Evolutionary conservation across 768 basidiomycete genomes (phyloP), one percentile per base, ranked within the genome.

Genomic region (Naganishia vishniacii): DNA sequence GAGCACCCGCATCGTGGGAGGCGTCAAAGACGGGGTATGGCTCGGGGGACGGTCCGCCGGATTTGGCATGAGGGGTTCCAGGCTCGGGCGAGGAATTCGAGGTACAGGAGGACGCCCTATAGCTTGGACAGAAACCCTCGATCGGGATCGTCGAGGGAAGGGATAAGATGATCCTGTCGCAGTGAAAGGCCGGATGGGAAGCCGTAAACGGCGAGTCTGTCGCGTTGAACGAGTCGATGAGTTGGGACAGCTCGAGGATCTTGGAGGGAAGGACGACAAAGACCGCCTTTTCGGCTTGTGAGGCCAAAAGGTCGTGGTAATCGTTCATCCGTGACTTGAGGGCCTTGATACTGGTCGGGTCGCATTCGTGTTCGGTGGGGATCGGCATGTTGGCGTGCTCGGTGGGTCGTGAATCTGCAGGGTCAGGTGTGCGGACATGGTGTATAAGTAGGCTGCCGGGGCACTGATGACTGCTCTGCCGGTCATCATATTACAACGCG

Each of bases 11-110:
- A 42, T 58, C 31, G 32, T 48, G 42, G 15, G 65, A 59, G 1
- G 65, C 65, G 59, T 60, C 65, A 28, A 20, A 28, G 11, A 59
- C 40, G 65, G 44, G n/a, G n/a, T n/a, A n/a, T n/a, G n/a, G n/a
- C n/a, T n/a, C n/a, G n/a, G n/a, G n/a, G n/a, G n/a, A n/a, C n/a
- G n/a, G n/a, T n/a, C n/a, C n/a, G n/a, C n/a, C n/a, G n/a, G n/a
- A n/a, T 7, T 42, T 23, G 23, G 28, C 32, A 11, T n/a, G 26
- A 25, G 2, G 23, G 28, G 20, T 15, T 1, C 37, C 56, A n/a
- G n/a, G n/a, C 15, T 59, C 42, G 26, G 23, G 20, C 58, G 59
- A 48, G 53, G 59, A 34, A 59, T 40, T 40, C 37, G 37, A 40
- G 9, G 53, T 29, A 61, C 41, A 29, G 44, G 26, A 47, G 20